Evolutionary conservation across 2,329 filamentous ascomycete genomes (phyloP).

Genomic region (Ceratocystis smalleyi): DNA sequence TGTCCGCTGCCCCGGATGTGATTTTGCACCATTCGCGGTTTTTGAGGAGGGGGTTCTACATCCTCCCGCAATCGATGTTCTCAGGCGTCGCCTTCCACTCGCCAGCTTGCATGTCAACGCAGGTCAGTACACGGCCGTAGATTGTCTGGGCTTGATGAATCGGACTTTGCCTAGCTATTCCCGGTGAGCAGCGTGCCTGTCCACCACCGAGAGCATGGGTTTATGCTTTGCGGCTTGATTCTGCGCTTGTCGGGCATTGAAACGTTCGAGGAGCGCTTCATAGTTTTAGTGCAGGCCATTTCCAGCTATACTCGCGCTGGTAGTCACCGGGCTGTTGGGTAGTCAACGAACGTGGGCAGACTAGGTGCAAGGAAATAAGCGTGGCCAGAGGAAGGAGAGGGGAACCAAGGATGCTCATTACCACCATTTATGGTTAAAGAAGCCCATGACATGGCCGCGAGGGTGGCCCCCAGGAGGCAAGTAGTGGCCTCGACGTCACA

Average conservation of each 20-base stretch:
- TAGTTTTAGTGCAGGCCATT: neutral
- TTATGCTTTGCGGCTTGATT: neutral
- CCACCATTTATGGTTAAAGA: neutral
- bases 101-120: neutral
- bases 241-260: neutral
- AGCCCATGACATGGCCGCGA: neutral
- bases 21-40: neutral
- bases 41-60: neutral
- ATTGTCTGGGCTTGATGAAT: neutral
- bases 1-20: neutral
- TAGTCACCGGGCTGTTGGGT: neutral
- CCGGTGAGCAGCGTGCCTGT: neutral
- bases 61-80: neutral
- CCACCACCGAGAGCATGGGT: neutral
- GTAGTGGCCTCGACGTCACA: neutral
- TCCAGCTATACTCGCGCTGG: neutral
- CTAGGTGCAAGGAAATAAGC: neutral
- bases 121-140: neutral
- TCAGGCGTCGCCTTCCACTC: neutral
- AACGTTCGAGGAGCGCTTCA: neutral
- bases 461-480: neutral
- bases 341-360: neutral
- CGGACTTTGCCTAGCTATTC: neutral
- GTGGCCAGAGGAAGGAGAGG: neutral
- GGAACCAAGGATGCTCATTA: neutral